Base-by-base conservation (phyloP, 495 filamentous ascomycete species). In the Letharia lupina region DNA sequence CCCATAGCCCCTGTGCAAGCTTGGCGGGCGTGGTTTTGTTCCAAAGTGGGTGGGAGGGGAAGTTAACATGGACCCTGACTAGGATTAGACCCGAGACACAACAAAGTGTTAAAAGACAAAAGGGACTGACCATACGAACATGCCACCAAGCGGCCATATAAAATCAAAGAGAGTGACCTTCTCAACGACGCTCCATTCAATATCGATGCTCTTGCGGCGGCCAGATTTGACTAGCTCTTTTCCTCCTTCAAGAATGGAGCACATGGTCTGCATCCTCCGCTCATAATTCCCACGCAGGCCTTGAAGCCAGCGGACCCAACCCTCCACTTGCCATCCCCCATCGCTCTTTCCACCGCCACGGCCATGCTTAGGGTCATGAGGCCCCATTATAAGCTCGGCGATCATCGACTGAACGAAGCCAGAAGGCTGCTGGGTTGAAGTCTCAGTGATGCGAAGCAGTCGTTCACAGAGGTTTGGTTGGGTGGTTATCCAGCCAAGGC, bases 231-330 rank as follows among this genome's bases (percentile, higher is more conserved):
- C 73, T 18, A 84, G 72, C 65, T 81, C 81, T 37, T 85, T 80
- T 62, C 85, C 84, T 16, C 83, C 82, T 64, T 92, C 86, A 33
- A 96, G 80, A 64, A 84, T 77, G 8, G 68, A 72, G 76, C 86
- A 88, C 90, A 96, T 96, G 58, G 74, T 73, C 63, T 82, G 79
- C 89, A 95, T 94, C 54, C 92, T 86, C 54, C 83, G 78, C 74
- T 96, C 90, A 78, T 98, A 98, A 57, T 83, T 79, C 35, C 85
- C 88, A 40, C 92, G 83, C 3, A 98, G 78, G 2, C 91, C 90
- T 52, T 86, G 87, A 35, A 96, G 83, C 93, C 93, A 98, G 63
- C 86, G 83, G 3, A 96, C 85, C 89, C 89, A 96, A 66, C 93
- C 93, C 67, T 87, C 84, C 74, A 88, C 86, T 70, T 89, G 82